These are phyloP conservation scores for Tillandsia leiboldiana DNA, from an alignment of 176 grass and related monocot species.

Conservation along the genomic window DNA sequence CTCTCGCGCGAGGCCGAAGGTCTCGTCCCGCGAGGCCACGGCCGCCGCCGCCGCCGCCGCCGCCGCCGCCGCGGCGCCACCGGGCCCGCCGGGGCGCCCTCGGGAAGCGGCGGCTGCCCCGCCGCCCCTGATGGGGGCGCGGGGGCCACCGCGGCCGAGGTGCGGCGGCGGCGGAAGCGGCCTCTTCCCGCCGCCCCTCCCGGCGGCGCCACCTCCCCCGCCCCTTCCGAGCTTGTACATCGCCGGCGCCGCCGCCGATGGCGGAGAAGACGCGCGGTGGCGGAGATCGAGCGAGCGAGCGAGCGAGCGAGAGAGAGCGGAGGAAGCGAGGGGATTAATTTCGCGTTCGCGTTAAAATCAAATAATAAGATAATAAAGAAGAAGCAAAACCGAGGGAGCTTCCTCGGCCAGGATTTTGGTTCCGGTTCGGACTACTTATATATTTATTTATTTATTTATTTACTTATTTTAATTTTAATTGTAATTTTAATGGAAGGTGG, in stretches of 20 bases:
- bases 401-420: too few species aligned
- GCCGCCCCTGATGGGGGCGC: background rate
- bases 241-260: background rate
- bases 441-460: too few species aligned
- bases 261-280: background rate
- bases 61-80: background rate
- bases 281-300: background rate
- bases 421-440: too few species aligned
- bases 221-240: constrained; percentile 28
- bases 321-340: background rate
- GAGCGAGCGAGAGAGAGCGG: background rate
- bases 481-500: too few species aligned
- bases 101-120: constrained; percentile 10
- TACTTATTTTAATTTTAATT: too few species aligned
- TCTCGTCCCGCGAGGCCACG: constrained; percentile 37
- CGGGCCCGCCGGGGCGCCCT: constrained; percentile 26
- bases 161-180: background rate
- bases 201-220: constrained; percentile 30
- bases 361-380: background rate
- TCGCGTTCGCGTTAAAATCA: background rate
- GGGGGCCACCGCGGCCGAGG: constrained; percentile 25
- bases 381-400: background rate
- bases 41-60: constrained; percentile 10
- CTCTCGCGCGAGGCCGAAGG: constrained; percentile 59
- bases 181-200: constrained; percentile 17